phyloP scores from a whole-genome alignment of 1,284 basidiomycete genomes.

The Takashimella koratensis region DNA sequence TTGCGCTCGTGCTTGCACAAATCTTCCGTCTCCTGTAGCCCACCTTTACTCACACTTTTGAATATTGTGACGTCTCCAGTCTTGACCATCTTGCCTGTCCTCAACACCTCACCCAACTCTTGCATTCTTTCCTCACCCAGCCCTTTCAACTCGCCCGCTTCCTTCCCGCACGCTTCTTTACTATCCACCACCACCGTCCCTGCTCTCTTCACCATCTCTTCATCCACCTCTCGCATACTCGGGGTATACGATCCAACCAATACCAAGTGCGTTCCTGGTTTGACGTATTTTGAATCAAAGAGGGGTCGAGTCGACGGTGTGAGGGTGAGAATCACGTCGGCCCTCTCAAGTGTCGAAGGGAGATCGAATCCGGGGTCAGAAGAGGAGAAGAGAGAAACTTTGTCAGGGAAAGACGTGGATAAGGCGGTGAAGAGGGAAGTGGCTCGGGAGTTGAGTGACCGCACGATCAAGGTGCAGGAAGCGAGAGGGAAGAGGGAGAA shows the following conservation, averaged over 20 bases:
- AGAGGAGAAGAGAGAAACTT: slow-evolving; percentile 20
- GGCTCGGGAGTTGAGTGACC: slow-evolving; percentile 58
- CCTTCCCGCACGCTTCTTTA: slow-evolving; percentile 60
- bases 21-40: no score
- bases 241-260: slow-evolving; percentile 72
- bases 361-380: slow-evolving; percentile 16
- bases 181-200: slow-evolving; percentile 67
- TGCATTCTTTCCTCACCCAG: slow-evolving; percentile 8
- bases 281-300: slow-evolving; percentile 56
- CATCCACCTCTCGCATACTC: slow-evolving; percentile 70
- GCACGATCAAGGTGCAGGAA: slow-evolving; percentile 62
- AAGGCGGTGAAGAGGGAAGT: slow-evolving; percentile 51
- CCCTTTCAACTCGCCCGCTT: slow-evolving; percentile 69
- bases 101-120: slow-evolving; percentile 11
- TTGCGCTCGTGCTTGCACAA: no score
- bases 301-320: slow-evolving; percentile 69
- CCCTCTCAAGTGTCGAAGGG: slow-evolving; percentile 25
- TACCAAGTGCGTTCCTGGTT: slow-evolving; percentile 63
- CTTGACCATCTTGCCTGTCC: slow-evolving; percentile 2
- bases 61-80: slow-evolving; percentile 40
- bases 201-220: slow-evolving; percentile 56
- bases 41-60: slow-evolving; percentile 46
- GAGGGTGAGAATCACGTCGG: slow-evolving; percentile 56
- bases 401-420: slow-evolving; percentile 48
- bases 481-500: slow-evolving; percentile 58